A percentile compares a stretch with the other conserved stretches of the same genome.
Conservation (phyloP, 768 basidiomycete genomes). For the Coprinopsis sp. region DNA sequence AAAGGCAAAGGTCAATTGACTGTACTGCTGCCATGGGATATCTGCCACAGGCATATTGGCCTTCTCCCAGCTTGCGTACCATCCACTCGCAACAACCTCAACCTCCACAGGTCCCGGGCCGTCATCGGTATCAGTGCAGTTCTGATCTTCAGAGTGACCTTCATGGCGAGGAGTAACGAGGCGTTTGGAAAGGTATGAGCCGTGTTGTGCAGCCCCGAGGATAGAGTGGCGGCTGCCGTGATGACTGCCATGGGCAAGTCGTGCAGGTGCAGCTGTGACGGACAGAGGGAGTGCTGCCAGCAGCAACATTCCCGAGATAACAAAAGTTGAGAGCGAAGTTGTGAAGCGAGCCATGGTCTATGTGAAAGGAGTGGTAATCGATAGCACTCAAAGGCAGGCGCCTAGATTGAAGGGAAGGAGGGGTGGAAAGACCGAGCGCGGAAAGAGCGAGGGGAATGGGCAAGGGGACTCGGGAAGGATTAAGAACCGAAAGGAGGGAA, state of each 20-base stretch:
- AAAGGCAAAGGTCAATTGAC: conserved; percentile 42
- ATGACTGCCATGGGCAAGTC: conserved; percentile 29
- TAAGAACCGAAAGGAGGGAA: not conserved
- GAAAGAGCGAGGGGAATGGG: not conserved
- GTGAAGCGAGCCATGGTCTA: not conserved
- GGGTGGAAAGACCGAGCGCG: not conserved
- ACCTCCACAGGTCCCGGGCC: conserved; percentile 16
- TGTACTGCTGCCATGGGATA: conserved; percentile 55
- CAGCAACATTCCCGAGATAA: conserved; percentile 14
- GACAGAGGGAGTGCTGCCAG: conserved; percentile 24
- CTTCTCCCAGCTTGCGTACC: conserved; percentile 54
- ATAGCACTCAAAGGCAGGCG: not conserved
- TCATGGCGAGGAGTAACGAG: not conserved
- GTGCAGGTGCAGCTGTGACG: conserved; percentile 28
- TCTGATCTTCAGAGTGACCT: not conserved
- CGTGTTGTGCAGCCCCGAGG: no score
- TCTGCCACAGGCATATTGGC: conserved; percentile 33
- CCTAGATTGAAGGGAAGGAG: not conserved
- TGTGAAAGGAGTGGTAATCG: not conserved
- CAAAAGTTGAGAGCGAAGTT: not conserved
- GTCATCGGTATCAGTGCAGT: not conserved
- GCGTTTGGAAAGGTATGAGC: conserved; percentile 8
- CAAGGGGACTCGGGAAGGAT: no score
- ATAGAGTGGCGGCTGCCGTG: no score
- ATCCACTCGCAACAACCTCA: conserved; percentile 44